Conservation (phyloP, 768 basidiomycete species). For the Tremella yokohamensis region DNA sequence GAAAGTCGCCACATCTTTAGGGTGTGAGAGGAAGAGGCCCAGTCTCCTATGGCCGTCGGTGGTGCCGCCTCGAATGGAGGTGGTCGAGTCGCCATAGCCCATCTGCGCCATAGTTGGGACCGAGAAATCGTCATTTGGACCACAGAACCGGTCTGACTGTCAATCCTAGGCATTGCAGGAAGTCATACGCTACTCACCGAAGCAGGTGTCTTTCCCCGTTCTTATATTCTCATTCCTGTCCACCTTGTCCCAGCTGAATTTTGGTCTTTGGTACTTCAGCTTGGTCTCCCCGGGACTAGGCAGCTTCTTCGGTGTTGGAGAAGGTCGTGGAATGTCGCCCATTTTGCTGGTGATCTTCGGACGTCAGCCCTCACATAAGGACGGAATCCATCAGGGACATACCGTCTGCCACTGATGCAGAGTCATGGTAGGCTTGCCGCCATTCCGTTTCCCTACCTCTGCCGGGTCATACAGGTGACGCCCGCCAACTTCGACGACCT, state of each 20-base stretch:
- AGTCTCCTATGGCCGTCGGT: slow-evolving; percentile 41
- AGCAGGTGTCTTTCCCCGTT: slow-evolving; percentile 40
- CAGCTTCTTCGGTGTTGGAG: slow-evolving; percentile 32
- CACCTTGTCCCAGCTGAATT: slow-evolving; percentile 15
- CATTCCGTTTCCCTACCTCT: slow-evolving; percentile 44
- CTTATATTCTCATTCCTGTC: slow-evolving; percentile 41
- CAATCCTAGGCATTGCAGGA: background rate
- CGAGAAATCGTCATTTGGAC: slow-evolving; percentile 43
- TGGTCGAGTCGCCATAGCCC: slow-evolving; percentile 37
- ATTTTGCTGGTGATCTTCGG: slow-evolving; percentile 41
- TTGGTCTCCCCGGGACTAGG: slow-evolving; percentile 41
- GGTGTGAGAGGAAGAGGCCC: slow-evolving; percentile 31
- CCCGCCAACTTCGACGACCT: slow-evolving; percentile 47
- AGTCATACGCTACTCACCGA: slow-evolving; percentile 24
- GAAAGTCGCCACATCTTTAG: slow-evolving; percentile 48
- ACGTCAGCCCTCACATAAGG: background rate
- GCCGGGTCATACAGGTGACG: slow-evolving; percentile 51
- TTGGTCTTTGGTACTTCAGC: slow-evolving; percentile 24
- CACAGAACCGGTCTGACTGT: slow-evolving; percentile 23
- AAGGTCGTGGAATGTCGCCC: slow-evolving; percentile 31
- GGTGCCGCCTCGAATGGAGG: slow-evolving; percentile 49
- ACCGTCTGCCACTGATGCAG: slow-evolving; percentile 48
- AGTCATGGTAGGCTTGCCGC: slow-evolving; percentile 47
- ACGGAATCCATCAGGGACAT: slow-evolving; percentile 9
- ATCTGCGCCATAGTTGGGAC: slow-evolving; percentile 51